A percentile compares a stretch with the other conserved stretches of the same genome.
Evolutionary conservation across 2,329 filamentous ascomycete genomes (phyloP).

Genomic region (Mollisia scopiformis): DNA sequence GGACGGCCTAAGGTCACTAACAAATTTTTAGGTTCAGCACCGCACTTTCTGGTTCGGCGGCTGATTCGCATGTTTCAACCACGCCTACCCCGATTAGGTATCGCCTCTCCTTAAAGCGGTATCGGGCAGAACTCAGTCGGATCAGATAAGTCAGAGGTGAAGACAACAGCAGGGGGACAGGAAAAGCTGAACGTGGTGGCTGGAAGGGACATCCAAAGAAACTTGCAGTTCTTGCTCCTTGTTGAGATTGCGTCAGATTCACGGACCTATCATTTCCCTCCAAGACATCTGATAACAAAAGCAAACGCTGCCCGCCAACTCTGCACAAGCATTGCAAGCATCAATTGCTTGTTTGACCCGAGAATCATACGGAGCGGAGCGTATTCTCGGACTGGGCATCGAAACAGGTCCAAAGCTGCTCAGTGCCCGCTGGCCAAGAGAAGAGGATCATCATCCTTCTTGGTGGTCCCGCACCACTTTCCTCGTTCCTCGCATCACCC

Average conservation of each 20-base stretch:
- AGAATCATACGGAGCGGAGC: no score
- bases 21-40: background rate
- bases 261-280: background rate
- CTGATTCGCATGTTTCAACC: no score
- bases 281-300: constrained; percentile 14
- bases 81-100: background rate
- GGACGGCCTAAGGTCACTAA: background rate
- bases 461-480: background rate
- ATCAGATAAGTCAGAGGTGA: background rate
- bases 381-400: background rate
- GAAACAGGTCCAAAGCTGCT: background rate
- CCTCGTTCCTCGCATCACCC: background rate
- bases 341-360: background rate
- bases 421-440: background rate
- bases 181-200: background rate
- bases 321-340: background rate
- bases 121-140: background rate
- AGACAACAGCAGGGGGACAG: background rate
- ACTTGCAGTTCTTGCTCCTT: no score
- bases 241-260: background rate
- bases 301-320: background rate
- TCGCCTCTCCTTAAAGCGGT: background rate
- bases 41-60: no score
- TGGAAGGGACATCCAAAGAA: no score
- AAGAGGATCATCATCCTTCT: background rate